Base-by-base conservation (phyloP, 1,139 yeast species). In the Geotrichum cucujoidarum region DNA sequence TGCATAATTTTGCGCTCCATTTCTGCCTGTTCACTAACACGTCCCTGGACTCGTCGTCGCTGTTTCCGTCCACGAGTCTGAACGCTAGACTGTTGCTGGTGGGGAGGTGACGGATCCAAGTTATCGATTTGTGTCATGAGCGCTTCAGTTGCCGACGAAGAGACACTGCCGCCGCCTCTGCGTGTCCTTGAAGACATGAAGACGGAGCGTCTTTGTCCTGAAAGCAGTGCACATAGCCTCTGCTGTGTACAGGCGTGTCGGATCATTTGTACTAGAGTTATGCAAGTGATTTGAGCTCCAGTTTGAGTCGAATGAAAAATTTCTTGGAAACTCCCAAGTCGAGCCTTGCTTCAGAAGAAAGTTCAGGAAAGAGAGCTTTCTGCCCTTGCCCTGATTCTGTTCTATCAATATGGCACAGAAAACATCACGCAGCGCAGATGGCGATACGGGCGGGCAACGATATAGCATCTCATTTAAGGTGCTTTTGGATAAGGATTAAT, bases 1-100 rank as follows among this genome's bases (percentile, higher is more conserved):
- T 62, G 58, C 30, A 51, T 46, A 30, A 61, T 53, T 36, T 54
- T 50, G 21, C 52, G 54, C 31, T 55, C 56, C 2, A 59, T 45
- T 27, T 48, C 53, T 13, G 43, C 43, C 27, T 48, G 53, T 40
- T 39, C 42, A 8, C n/a, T 11, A 20, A 27, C 11, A 7, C 25
- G 10, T 17, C 25, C 8, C n/a, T 33, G 29, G 11, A 39, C 20
- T 35, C 47, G 21, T 29, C 47, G 34, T 38, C 42, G 20, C 25
- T 38, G 35, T 17, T 38, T 31, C 18, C 47, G 27, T 6, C 27
- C 27, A 24, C 27, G 27, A 8, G 34, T 24, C 27, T 24, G 27
- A 10, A 30, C 10, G n/a, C 27, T 14, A 32, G 17, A 10, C 17
- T 35, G 30, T 11, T 16, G 22, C 14, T 8, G 27, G n/a, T 18